Base-by-base conservation (phyloP, 306 rosid species). In the Lathyrus tuberosus region DNA sequence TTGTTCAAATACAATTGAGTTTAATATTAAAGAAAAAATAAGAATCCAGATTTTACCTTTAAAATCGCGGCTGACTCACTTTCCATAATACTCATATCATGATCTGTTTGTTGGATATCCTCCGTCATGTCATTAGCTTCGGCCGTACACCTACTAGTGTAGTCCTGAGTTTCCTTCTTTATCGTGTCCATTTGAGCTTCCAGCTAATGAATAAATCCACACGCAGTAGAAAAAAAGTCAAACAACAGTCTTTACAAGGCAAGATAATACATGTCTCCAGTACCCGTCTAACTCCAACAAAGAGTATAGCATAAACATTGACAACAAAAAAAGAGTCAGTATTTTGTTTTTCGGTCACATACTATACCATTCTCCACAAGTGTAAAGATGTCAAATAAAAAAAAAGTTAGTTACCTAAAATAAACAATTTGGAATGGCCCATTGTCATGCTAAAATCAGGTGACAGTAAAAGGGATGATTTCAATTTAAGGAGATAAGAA, bases 31-130 rank as follows among this genome's bases (percentile, higher is more conserved):
- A 53, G 57, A 58, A 33, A 6, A 6, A 35, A 35, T 33, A 62
- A 40, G 47, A 66, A 58, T 53, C 56, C 10, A 24, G 42, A 35
- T 47, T 31, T 49, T 80, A 93, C 98, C 96, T 90, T 80, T 54
- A 85, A 74, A 85, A 86, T 83, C 42, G 81, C 91, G 3, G 72
- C 86, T 11, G 86, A 96, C 79, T 91, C 97, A 78, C 76, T 74
- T 78, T 91, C 95, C 84, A 87, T 75, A 59, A 56, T 66, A 72
- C 80, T 78, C 68, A 94, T 52, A 59, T 86, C 83, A 67, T 26
- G 82, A 66, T 81, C 84, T 71, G 85, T 86, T 66, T 11, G 59
- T 24, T 85, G 76, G 15, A 91, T 72, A 62, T 87, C 91, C 22
- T 89, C 97, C 85, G 56, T 53, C 80, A 87, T 81, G 68, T 69